Conservation (phyloP, 768 basidiomycete genomes). For the Suillus bovinus region DNA sequence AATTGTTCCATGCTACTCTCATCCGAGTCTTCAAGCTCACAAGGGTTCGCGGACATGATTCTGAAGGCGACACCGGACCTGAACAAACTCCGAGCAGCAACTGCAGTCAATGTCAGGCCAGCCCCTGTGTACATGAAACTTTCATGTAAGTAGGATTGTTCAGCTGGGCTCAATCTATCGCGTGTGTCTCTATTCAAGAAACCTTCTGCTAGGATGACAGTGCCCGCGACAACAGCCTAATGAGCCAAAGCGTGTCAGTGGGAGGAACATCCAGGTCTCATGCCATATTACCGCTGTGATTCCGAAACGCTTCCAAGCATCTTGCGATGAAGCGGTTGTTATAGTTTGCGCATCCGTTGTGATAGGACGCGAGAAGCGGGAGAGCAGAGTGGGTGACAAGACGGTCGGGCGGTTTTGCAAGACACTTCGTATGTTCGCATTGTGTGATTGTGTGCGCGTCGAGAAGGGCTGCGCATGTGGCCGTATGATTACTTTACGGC, state of each 20-base stretch:
- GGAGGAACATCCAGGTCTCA: neutral
- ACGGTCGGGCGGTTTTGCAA: constrained; percentile 29
- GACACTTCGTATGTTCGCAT: constrained; percentile 28
- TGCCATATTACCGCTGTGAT: constrained; percentile 50
- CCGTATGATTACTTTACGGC: constrained; percentile 21
- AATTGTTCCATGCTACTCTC: neutral
- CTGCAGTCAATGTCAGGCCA: constrained; percentile 74
- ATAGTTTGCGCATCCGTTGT: constrained; percentile 46
- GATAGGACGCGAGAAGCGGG: constrained; percentile 44
- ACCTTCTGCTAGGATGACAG: constrained; percentile 60
- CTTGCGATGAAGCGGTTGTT: constrained; percentile 38
- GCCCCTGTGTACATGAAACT: constrained; percentile 84
- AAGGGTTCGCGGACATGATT: constrained; percentile 84
- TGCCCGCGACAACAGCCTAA: constrained; percentile 73
- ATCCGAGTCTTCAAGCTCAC: constrained; percentile 45
- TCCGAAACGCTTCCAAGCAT: constrained; percentile 50
- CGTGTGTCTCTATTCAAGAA: constrained; percentile 80
- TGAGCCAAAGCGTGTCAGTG: neutral
- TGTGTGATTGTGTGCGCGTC: constrained; percentile 27
- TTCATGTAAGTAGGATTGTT: constrained; percentile 71
- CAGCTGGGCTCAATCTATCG: constrained; percentile 58
- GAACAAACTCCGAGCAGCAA: constrained; percentile 80
- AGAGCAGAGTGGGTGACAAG: constrained; percentile 24
- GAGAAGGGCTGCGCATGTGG: constrained; percentile 22
- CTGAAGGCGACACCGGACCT: constrained; percentile 64